phyloP scores from a whole-genome alignment of 1,284 basidiomycete species.

The Cryptococcus sp. region DNA sequence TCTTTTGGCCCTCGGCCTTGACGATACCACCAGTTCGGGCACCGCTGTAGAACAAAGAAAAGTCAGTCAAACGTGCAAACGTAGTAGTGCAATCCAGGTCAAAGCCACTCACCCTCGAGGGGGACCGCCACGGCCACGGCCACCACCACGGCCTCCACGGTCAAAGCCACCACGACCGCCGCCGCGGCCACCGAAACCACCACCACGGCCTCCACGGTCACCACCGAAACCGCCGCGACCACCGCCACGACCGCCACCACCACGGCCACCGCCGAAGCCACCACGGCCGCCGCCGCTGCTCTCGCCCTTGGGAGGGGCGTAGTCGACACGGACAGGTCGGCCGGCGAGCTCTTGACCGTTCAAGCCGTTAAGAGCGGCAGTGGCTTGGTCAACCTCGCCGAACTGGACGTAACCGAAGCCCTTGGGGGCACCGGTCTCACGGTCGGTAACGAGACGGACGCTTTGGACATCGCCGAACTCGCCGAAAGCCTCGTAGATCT shows the following conservation, averaged over 20 bases:
- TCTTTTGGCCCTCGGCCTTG: constrained; percentile 76
- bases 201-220: constrained; percentile 22
- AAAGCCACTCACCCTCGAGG: constrained; percentile 40
- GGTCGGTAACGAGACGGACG: constrained; percentile 90
- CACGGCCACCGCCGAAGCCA: constrained; percentile 55
- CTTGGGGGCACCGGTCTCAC: constrained; percentile 86
- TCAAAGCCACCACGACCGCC: constrained; percentile 58
- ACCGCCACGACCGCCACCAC: constrained; percentile 48
- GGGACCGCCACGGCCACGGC: constrained; percentile 47
- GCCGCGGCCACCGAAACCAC: constrained; percentile 49
- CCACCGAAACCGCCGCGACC: constrained; percentile 35
- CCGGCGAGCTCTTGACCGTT: constrained; percentile 81
- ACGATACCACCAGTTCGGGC: constrained; percentile 73
- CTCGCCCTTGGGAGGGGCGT: constrained; percentile 77
- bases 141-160: constrained; percentile 41
- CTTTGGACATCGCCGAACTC: constrained; percentile 86
- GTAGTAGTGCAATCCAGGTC: background rate
- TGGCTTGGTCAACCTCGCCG: constrained; percentile 74
- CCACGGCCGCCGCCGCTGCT: constrained; percentile 59
- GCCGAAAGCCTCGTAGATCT: constrained; percentile 87
- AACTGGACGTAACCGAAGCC: constrained; percentile 98
- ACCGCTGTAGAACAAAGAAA: constrained; percentile 35
- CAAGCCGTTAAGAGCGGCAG: constrained; percentile 71
- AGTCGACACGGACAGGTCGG: constrained; percentile 81
- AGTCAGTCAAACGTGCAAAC: background rate